Conservation (phyloP, 768 basidiomycete species). For the Boletus sp. region DNA sequence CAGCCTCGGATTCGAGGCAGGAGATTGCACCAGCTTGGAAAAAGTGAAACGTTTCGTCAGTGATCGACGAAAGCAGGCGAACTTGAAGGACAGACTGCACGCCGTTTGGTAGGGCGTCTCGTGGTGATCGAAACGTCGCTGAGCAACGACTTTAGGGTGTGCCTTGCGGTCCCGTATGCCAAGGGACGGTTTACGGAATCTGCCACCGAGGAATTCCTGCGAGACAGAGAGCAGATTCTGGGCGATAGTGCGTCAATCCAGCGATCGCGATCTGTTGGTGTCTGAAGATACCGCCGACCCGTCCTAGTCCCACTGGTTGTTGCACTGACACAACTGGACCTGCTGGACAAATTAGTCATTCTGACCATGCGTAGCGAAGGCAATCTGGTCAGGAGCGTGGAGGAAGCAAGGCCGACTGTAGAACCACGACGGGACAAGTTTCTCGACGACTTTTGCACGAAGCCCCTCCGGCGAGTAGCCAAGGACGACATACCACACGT, state of each 20-base stretch:
- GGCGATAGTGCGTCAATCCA: not conserved
- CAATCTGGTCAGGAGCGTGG: not conserved
- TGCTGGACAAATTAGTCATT: not conserved
- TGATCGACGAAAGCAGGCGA: not conserved
- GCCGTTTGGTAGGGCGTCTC: not conserved
- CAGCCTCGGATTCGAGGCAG: not conserved
- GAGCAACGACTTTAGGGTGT: not conserved
- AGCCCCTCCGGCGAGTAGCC: not conserved
- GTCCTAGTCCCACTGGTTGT: not conserved
- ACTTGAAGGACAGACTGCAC: not conserved
- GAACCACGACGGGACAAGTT: not conserved
- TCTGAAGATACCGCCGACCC: not conserved
- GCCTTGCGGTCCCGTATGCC: not conserved
- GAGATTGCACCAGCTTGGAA: not conserved
- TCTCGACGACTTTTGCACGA: not conserved
- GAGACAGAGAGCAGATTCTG: not conserved
- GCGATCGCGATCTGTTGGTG: too few relatives aligned
- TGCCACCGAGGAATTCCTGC: not conserved
- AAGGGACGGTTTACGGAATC: not conserved
- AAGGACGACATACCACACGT: not conserved
- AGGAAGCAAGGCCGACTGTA: not conserved
- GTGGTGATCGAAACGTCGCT: not conserved
- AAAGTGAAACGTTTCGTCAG: not conserved
- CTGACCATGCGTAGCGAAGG: not conserved
- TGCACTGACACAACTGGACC: not conserved